Base-by-base conservation (phyloP, 2,329 filamentous ascomycete species). In the Didymellaceae sp. region DNA sequence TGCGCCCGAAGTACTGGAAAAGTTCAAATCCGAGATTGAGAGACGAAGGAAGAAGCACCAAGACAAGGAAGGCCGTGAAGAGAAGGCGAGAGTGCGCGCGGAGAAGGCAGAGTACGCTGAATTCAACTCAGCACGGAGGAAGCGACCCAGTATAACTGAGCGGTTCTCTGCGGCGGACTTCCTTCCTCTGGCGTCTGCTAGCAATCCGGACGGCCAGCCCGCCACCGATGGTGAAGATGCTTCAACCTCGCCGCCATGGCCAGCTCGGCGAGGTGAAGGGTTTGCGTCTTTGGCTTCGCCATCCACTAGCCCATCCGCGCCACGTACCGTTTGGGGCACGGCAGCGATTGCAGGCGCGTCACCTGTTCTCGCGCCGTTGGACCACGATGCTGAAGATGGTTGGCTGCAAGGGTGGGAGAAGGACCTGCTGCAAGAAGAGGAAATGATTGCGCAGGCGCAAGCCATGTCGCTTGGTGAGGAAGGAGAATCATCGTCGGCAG, bases 271-370 rank as follows among this genome's bases (percentile, higher is more conserved):
- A 1, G 82, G 82, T 30, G 63, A 73, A 34, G 70, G 70, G 13
- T 91, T 90, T 62, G 82, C 82, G 25, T 83, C 84, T 2, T 75
- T 96, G 17, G 88, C 89, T 0, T 87, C 86, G 1, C 86, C 92
- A 60, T 92, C 90, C 4, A 92, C 89, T 1, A 95, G 89, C 55
- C 91, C 92, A 0, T 86, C 85, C 6, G 84, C 85, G 0, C 79
- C 83, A 31, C 86, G 86, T 55, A 97, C 93, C 0, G 90, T 97
- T 0, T 97, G 93, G 93, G 93, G 93, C n/a, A 97, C 93, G 0
- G 80, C 83, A 3, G 85, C 82, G 0, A 76, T 96, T 2, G 67
- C 77, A 20, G 54, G 85, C 0, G 76, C 75, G 1, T 86, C 84
- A 3, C 84, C 86, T 2, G 80, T 82, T 9, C 63, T 85, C 21